Evolutionary conservation across 148 eudicot genomes (phyloP), one percentile per base, ranked within the genome.

Genomic region (Talinum fruticosum): DNA sequence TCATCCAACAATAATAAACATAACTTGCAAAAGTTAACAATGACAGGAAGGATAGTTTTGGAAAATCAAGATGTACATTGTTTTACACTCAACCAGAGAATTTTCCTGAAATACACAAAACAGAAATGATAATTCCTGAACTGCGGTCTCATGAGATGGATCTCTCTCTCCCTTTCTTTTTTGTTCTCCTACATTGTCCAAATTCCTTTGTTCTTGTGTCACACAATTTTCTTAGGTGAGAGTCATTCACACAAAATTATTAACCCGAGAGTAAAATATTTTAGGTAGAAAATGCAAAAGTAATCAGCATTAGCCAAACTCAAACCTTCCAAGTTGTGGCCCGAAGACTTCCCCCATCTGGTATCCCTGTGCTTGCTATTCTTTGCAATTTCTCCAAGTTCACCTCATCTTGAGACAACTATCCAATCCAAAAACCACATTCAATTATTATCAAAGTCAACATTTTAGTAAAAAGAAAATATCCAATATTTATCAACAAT

Each of bases 251-350:
- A 49, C 2, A 13, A 35, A 51, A 19, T 57, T 16, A 41, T 1
- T 30, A 36, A 37, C 47, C 26, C 6, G 8, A 41, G 10, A 41
- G 10, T 4, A 29, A 29, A 5, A 64, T 30, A 37, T 70, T 70
- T 23, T 70, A 6, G 24, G 24, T n/a, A 19, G 10, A 65, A 29
- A 59, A 10, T 6, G n/a, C n/a, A 33, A 62, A 65, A 5, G 41
- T 8, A 28, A 72, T 38, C 6, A 69, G 19, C 49, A 61, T 45
- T 36, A 7, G 16, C 30, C 33, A 35, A 57, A 51, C 35, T 16
- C 82, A 49, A 53, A 90, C 91, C 93, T 90, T 90, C 93, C 93
- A 90, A 75, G 86, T 78, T 13, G 89, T 84, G 51, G 93, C 87
- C 15, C 93, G 86, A 74, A 85, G 70, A 34, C 83, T 81, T 74